A percentile compares a stretch with the other conserved stretches of the same genome.
Conservation (phyloP, 106 monocot species). For the Triglochin maritima region DNA sequence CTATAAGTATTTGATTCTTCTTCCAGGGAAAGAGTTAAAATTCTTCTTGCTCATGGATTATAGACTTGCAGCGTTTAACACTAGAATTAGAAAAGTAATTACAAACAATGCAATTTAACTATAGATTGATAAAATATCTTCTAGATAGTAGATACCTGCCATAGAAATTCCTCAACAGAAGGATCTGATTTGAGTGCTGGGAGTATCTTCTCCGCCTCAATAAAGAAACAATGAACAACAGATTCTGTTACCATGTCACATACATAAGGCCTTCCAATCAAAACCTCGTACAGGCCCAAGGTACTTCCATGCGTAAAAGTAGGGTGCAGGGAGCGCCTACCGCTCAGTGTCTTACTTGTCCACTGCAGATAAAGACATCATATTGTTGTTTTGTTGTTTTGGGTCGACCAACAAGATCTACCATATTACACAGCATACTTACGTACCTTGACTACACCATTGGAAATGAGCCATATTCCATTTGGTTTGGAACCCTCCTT, state of each 20-base stretch:
- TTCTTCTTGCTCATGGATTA: no score
- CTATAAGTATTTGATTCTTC: no score
- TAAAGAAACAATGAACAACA: constrained; percentile 85
- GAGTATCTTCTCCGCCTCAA: constrained; percentile 75
- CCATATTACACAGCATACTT: no score
- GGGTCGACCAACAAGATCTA: no score
- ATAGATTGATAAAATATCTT: background rate
- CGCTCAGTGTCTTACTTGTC: constrained; percentile 46
- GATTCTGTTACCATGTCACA: constrained; percentile 89
- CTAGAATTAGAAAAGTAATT: background rate
- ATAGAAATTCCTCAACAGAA: constrained; percentile 70
- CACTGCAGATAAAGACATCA: constrained; percentile 41
- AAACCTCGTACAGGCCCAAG: constrained; percentile 88
- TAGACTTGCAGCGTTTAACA: background rate
- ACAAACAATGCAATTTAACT: background rate
- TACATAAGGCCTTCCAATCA: constrained; percentile 75
- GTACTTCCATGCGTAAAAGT: constrained; percentile 86
- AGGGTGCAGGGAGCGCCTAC: constrained; percentile 71
- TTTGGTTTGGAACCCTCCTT: constrained; percentile 76
- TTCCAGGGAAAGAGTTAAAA: no score
- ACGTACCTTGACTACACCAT: constrained; percentile 77
- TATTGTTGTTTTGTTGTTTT: background rate
- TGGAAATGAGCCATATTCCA: constrained; percentile 84
- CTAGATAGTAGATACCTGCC: constrained; percentile 54
- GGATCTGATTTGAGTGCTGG: constrained; percentile 39